phyloP scores from a whole-genome alignment of 495 filamentous ascomycete genomes.

The Daldinia caldariorum region DNA sequence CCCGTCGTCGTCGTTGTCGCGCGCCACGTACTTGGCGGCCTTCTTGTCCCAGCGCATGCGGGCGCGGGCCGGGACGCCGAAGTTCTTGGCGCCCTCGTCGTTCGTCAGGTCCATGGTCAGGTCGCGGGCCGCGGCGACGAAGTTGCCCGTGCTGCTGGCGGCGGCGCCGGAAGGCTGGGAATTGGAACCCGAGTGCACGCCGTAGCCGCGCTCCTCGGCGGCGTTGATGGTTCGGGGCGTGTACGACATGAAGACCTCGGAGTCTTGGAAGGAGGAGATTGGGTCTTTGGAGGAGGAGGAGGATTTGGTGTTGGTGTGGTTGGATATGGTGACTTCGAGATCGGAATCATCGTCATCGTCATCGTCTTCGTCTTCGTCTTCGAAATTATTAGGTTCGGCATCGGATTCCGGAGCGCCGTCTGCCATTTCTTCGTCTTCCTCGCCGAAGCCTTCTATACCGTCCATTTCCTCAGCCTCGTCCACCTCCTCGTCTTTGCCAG shows the following conservation, averaged over 20 bases:
- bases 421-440: constrained; percentile 47
- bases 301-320: constrained; percentile 52
- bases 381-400: constrained; percentile 25
- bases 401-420: constrained; percentile 5
- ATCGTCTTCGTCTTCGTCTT: constrained; percentile 46
- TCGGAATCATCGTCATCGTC: constrained; percentile 76
- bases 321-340: constrained; percentile 83
- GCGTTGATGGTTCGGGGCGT: constrained; percentile 76
- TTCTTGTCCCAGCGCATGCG: constrained; percentile 97
- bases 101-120: constrained; percentile 89
- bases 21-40: constrained; percentile 89
- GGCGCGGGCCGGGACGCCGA: constrained; percentile 75
- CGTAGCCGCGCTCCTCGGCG: constrained; percentile 89
- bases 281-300: constrained; percentile 45
- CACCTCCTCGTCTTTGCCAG: constrained; percentile 47
- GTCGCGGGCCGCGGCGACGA: constrained; percentile 81
- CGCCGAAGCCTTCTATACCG: constrained; percentile 52
- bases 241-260: constrained; percentile 97
- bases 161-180: constrained; percentile 49
- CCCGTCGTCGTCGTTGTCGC: constrained; percentile 93
- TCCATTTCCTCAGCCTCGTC: constrained; percentile 51
- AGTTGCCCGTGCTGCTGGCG: constrained; percentile 67
- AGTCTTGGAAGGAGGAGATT: constrained; percentile 72
- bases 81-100: constrained; percentile 80
- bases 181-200: constrained; percentile 79